Evolutionary conservation across 306 rosid genomes (phyloP).

Genomic region (Acacia confusa): DNA sequence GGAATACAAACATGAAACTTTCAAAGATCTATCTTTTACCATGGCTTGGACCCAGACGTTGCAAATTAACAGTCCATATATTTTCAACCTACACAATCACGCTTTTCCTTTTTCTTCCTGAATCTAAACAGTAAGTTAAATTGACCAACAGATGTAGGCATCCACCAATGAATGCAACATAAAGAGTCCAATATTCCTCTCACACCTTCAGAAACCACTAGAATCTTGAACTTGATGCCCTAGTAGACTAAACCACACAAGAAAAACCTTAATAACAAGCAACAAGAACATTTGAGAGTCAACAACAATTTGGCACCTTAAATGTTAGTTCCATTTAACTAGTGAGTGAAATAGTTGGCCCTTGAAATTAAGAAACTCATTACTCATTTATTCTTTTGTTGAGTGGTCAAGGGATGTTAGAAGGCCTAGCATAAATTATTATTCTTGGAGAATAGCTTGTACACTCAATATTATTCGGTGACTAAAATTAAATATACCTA

Average conservation of each 20-base stretch:
- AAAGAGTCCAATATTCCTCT: background rate
- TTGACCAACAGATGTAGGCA: too few species aligned
- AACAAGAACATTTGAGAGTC: background rate
- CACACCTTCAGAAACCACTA: background rate
- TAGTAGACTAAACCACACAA: background rate
- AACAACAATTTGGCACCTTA: background rate
- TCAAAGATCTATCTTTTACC: background rate
- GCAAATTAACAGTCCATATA: background rate
- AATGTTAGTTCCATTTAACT: background rate
- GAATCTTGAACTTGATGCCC: background rate
- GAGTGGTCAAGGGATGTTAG: background rate
- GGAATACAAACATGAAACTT: background rate
- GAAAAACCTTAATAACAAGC: background rate
- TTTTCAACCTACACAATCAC: too few species aligned
- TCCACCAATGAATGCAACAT: background rate
- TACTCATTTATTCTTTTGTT: background rate
- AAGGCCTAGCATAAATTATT: background rate
- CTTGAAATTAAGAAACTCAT: background rate
- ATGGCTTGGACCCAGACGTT: background rate
- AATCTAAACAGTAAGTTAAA: background rate
- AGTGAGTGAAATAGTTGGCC: background rate
- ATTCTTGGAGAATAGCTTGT: background rate
- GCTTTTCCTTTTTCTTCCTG: too few species aligned
- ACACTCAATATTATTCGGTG: background rate
- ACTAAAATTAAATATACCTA: background rate